Base-by-base conservation (phyloP, 1,139 yeast species). In the Diutina rugosa region DNA sequence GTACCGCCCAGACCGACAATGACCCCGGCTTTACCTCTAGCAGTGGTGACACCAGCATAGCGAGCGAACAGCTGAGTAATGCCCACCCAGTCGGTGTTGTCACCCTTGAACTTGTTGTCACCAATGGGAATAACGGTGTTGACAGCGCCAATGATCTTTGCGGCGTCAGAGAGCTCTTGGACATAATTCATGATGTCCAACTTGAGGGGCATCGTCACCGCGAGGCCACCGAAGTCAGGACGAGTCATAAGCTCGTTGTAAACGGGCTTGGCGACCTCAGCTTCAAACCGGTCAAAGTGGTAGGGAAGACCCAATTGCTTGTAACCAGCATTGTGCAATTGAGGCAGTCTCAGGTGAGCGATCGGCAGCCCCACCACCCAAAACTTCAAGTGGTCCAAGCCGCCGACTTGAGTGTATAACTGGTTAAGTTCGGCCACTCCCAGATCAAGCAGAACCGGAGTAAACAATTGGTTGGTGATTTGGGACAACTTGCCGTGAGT, bases 1-100 rank as follows among this genome's bases (percentile, higher is more conserved):
- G 99, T 91, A 55, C 99, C 99, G 52, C 99, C 99, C 35, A 96
- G 97, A 55, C 99, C 99, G 62, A 93, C 76, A 56, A 93, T 86
- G 59, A 93, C 74, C 51, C 90, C 95, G 2, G 53, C 16, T 6
- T 32, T 30, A 58, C 77, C 74, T 21, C 76, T 69, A 6, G 67
- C 62, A 16, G 66, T 59, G 55, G 67, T 63, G 44, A 84, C 84
- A 10, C 93, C 93, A 58, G 78, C 76, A 12, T 10, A 30, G 59
- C 78, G 70, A 51, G 72, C 67, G 63, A 90, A 82, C 1, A 96
- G 81, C 61, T 85, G 79, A 55, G 76, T 77, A 62, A 95, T 87
- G 28, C 99, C 99, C 57, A 84, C 73, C 96, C 97, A 93, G 69
- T 95, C 99, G 54, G 99, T 95, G 72, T 95, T 95, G 64, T 89